phyloP scores from a whole-genome alignment of 768 basidiomycete species.

The Podaxis sp. region DNA sequence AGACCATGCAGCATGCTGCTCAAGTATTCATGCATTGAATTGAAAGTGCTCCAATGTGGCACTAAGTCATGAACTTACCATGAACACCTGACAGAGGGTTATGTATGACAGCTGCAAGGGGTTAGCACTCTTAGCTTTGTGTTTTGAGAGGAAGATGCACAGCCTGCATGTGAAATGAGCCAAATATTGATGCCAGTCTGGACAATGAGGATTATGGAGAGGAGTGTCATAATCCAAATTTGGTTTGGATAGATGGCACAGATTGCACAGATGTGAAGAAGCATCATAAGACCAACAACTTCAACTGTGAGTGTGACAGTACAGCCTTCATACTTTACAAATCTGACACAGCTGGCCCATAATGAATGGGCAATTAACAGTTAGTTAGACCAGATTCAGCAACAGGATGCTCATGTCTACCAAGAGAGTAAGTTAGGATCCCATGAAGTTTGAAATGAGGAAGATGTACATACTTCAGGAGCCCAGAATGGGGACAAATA shows the following conservation, averaged over 20 bases:
- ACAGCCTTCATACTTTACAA: slow-evolving; percentile 50
- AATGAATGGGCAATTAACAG: background rate
- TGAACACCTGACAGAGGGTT: slow-evolving; percentile 35
- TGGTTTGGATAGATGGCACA: slow-evolving; percentile 36
- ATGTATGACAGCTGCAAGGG: slow-evolving; percentile 36
- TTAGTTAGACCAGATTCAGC: slow-evolving; percentile 2
- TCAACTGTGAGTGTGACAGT: slow-evolving; percentile 28
- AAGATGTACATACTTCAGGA: slow-evolving; percentile 27
- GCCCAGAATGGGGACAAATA: slow-evolving; percentile 42
- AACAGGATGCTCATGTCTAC: slow-evolving; percentile 10
- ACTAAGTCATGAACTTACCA: slow-evolving; percentile 21
- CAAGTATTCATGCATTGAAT: background rate
- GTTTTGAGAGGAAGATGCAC: slow-evolving; percentile 31
- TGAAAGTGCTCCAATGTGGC: background rate
- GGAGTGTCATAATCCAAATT: slow-evolving; percentile 26
- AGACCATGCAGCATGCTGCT: slow-evolving; percentile 42
- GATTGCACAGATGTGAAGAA: slow-evolving; percentile 36
- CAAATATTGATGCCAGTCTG: slow-evolving; percentile 49
- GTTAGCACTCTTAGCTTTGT: background rate
- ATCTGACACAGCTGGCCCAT: slow-evolving; percentile 45
- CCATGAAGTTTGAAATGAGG: background rate
- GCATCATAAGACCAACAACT: slow-evolving; percentile 48
- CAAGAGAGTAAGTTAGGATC: background rate
- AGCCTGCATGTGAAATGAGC: slow-evolving; percentile 48
- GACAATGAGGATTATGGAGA: slow-evolving; percentile 35